phyloP scores from a whole-genome alignment of 2,329 filamentous ascomycete species.

The Scleromitrula shiraiana region DNA sequence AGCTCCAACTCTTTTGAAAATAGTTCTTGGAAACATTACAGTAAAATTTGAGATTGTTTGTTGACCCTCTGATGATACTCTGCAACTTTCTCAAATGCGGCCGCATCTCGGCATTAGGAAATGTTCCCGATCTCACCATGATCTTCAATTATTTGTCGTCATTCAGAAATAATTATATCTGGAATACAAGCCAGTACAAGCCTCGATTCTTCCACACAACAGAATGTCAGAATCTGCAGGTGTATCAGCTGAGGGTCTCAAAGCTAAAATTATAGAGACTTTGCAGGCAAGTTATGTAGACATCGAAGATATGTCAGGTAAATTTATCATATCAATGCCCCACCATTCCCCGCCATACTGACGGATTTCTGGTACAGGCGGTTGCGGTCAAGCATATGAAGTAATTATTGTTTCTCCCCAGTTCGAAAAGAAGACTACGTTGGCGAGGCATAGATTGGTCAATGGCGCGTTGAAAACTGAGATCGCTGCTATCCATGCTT shows the following conservation, averaged over 20 bases:
- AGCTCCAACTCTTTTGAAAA: constrained; percentile 12
- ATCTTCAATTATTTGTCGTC: too few relatives aligned
- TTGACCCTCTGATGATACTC: neutral
- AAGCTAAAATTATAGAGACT: constrained; percentile 58
- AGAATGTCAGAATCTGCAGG: constrained; percentile 47
- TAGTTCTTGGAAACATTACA: constrained; percentile 18
- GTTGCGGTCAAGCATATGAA: constrained; percentile 64
- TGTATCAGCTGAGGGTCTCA: constrained; percentile 68
- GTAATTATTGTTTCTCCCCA: constrained; percentile 57
- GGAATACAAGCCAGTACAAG: too few relatives aligned
- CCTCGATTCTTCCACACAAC: constrained; percentile 1
- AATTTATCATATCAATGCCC: constrained; percentile 24
- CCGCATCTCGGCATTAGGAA: constrained; percentile 7
- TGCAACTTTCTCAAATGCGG: constrained; percentile 4
- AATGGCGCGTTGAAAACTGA: constrained; percentile 60
- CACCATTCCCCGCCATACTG: constrained; percentile 7
- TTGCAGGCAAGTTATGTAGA: constrained; percentile 73
- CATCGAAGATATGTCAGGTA: constrained; percentile 89
- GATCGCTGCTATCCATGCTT: constrained; percentile 68
- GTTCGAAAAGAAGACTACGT: constrained; percentile 51
- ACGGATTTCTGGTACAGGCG: constrained; percentile 39
- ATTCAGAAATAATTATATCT: too few relatives aligned
- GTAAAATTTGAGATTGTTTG: neutral
- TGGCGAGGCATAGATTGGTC: constrained; percentile 61
- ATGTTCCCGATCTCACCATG: constrained; percentile 7